phyloP scores from a whole-genome alignment of 108 stramenopile species.

The Skeletonema tropicum region DNA sequence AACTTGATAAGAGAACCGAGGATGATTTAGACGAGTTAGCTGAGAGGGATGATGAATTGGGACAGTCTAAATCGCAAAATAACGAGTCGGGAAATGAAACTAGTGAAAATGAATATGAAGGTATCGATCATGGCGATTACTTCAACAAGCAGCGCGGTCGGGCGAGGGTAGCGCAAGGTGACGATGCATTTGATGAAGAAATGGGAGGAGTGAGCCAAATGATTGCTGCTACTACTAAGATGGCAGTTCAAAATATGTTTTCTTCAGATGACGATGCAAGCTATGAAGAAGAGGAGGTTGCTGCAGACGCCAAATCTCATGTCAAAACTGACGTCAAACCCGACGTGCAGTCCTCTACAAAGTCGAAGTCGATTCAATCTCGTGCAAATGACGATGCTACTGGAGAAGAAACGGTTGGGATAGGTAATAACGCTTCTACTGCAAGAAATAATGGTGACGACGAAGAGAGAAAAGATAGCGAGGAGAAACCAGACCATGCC shows the following conservation, averaged over 20 bases:
- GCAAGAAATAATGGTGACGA: too few relatives aligned
- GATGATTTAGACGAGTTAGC: slow-evolving; percentile 33
- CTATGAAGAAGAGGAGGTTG: neutral
- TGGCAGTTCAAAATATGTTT: slow-evolving; percentile 39
- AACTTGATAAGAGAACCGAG: slow-evolving; percentile 27
- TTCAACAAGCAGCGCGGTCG: slow-evolving; percentile 59
- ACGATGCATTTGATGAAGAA: slow-evolving; percentile 76
- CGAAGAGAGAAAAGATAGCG: neutral
- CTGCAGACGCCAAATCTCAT: neutral
- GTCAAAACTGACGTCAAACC: neutral
- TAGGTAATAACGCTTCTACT: neutral
- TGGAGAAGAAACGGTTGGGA: neutral
- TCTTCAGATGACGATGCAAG: slow-evolving; percentile 24
- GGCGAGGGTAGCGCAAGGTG: slow-evolving; percentile 57
- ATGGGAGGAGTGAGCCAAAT: slow-evolving; percentile 76
- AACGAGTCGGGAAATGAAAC: slow-evolving; percentile 16
- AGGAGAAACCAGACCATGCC: neutral
- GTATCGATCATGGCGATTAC: slow-evolving; percentile 64
- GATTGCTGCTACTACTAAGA: slow-evolving; percentile 37
- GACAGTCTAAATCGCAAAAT: slow-evolving; percentile 10
- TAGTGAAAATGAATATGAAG: slow-evolving; percentile 25
- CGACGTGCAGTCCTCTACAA: neutral
- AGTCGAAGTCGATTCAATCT: neutral
- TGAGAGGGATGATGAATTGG: slow-evolving; percentile 24
- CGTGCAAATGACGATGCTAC: neutral